Evolutionary conservation across 2,329 filamentous ascomycete genomes (phyloP), one percentile per base, ranked within the genome.

Genomic region (Epichloe brachyelytri): DNA sequence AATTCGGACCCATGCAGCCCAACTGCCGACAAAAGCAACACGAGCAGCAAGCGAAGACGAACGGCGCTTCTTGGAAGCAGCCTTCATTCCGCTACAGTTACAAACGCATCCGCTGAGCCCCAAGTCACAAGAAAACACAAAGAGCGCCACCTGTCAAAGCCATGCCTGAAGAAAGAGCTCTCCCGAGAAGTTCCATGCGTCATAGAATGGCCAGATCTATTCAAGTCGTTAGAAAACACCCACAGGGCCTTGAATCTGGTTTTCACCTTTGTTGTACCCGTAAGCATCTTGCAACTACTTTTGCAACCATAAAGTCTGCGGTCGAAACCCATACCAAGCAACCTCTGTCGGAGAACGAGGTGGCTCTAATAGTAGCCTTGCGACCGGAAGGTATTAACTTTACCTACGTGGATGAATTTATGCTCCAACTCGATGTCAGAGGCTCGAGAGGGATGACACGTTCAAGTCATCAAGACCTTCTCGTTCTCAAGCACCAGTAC

Each of bases 261-360:
- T 1, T 95, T 88, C 60, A 97, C 93, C 0, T 97, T 63, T 95
- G 88, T 70, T 93, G 83, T 63, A 91, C 91, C 1, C 82, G 93
- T 44, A 96, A 95, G 63, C 87, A 97, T 60, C 76, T 97, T 30
- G 83, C 87, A 0, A 97, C 93, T 0, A 96, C 91, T 0, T 88
- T 96, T 57, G 86, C 93, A 15, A 95, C 85, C 5, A 86, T 98
- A 45, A 88, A 83, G 58, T 78, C 81, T 8, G 80, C 91, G 0
- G 91, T 97, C 1, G 88, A 96, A 65, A 79, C 79, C 0, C 88
- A 96, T 62, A 89, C 82, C 54, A 83, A 85, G 59, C 77, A 79
- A 22, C 72, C 81, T 17, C 68, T 98, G 41, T 73, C 73, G 0
- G 69, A 93, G 19, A 82, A 86, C 54, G 89, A 97, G 68, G 81